These are phyloP conservation scores for Carex kokanica DNA, from an alignment of 176 grass and related monocot species.

Conservation along the genomic window DNA sequence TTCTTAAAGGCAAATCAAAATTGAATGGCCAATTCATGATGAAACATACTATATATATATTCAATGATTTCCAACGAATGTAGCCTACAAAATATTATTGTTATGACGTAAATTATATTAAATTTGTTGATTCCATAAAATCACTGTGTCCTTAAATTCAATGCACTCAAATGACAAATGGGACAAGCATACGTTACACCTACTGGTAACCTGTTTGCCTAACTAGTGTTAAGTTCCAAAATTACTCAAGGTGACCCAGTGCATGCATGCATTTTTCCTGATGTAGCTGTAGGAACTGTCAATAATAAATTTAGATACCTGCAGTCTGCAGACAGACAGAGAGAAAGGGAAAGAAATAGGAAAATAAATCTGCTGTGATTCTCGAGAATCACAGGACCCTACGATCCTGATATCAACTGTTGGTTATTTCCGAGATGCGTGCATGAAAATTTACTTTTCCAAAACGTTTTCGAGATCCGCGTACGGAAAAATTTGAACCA, in stretches of 20 bases:
- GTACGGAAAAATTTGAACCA: too few relatives aligned
- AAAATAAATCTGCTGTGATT: too few relatives aligned
- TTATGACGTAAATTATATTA: neutral
- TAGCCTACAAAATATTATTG: neutral
- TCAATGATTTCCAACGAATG: neutral
- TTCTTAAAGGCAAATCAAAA: neutral
- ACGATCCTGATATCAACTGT: too few relatives aligned
- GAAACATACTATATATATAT: neutral
- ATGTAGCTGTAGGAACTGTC: neutral
- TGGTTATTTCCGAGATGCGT: too few relatives aligned
- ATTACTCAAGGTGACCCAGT: neutral
- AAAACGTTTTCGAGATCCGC: too few relatives aligned
- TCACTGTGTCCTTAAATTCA: neutral
- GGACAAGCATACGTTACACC: neutral
- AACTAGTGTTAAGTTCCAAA: neutral
- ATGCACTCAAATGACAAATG: neutral
- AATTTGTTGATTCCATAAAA: neutral
- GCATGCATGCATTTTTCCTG: neutral
- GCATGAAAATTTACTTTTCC: too few relatives aligned
- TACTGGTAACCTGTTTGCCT: neutral
- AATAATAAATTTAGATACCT: slow-evolving; percentile 3
- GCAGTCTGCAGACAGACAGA: neutral
- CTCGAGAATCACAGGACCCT: too few relatives aligned
- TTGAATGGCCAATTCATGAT: too few relatives aligned
- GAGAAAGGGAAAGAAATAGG: neutral